A percentile compares a stretch with the other conserved stretches of the same genome.
Evolutionary conservation across 139 green algal species (phyloP).

Genomic region (Tetradesmus lagerheimii): DNA sequence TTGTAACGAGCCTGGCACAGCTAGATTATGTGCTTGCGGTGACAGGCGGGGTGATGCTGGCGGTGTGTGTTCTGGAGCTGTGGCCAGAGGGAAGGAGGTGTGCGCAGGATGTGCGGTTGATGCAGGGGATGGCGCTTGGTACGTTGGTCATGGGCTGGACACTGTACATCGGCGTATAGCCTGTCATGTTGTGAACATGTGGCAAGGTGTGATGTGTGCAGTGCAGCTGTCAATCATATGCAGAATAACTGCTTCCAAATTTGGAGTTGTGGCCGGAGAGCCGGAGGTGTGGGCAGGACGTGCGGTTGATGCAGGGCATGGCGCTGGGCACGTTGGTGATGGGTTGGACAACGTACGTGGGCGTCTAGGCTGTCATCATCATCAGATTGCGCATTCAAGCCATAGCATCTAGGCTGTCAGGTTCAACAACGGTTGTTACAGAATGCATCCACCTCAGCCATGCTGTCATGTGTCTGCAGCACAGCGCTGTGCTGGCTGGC

Average conservation of each 20-base stretch:
- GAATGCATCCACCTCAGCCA: no score
- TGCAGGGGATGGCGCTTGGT: constrained; percentile 69
- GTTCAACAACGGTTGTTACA: not conserved
- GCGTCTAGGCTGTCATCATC: not conserved
- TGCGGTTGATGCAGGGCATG: constrained; percentile 69
- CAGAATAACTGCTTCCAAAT: no score
- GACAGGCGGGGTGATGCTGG: constrained; percentile 90
- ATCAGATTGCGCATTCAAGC: no score
- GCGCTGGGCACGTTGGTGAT: constrained; percentile 74
- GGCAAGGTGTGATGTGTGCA: constrained; percentile 90
- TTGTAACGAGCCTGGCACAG: constrained; percentile 63
- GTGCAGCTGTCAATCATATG: no score
- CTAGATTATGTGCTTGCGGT: constrained; percentile 82
- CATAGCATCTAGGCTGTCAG: no score
- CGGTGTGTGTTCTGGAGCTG: constrained; percentile 89
- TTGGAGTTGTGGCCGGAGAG: constrained; percentile 91
- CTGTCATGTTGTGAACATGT: no score
- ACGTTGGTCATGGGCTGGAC: constrained; percentile 81
- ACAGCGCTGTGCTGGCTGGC: no score
- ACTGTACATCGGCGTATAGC: constrained; percentile 50
- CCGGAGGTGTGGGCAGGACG: constrained; percentile 73
- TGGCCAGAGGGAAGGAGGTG: constrained; percentile 86
- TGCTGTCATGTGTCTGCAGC: no score
- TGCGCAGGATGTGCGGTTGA: constrained; percentile 67
- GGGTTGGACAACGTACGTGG: constrained; percentile 73